These are phyloP conservation scores for Raphanus sativus DNA, from an alignment of 345 rosid genomes.

Conservation along the genomic window DNA sequence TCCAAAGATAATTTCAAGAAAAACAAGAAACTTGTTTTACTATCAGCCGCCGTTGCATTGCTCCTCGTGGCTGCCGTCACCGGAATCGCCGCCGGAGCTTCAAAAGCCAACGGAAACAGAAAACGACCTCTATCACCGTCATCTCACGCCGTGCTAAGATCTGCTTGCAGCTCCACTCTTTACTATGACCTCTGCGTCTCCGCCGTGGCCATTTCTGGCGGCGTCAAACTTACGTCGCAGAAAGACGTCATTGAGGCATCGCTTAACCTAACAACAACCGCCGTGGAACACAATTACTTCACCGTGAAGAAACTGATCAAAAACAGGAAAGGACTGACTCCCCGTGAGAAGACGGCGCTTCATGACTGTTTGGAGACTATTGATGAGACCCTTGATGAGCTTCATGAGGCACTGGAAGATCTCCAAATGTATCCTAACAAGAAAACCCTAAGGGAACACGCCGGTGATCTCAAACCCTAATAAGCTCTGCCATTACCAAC, in stretches of 20 bases:
- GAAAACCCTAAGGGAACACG: constrained; percentile 64
- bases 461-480: constrained; percentile 73
- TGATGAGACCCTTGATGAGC: constrained; percentile 80
- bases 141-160: constrained; percentile 60
- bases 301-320: constrained; percentile 43
- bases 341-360: constrained; percentile 69
- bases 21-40: constrained; percentile 26
- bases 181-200: constrained; percentile 77
- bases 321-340: constrained; percentile 40
- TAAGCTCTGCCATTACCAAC: constrained; percentile 91
- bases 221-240: constrained; percentile 39
- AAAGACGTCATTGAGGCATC: constrained; percentile 58
- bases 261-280: constrained; percentile 49
- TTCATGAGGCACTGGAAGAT: constrained; percentile 54
- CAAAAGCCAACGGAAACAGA: constrained; percentile 23
- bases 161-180: constrained; percentile 58
- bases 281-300: constrained; percentile 52
- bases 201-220: constrained; percentile 41
- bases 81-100: constrained; percentile 32
- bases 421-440: constrained; percentile 57
- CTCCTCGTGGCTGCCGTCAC: constrained; percentile 25
- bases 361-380: constrained; percentile 88
- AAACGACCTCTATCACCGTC: constrained; percentile 32
- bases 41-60: constrained; percentile 23
- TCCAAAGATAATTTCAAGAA: constrained; percentile 30